Percentiles rank a stretch among this genome's conserved stretches.
These are phyloP conservation scores for Lachnum nothofagi DNA, from an alignment of 2,329 filamentous ascomycete species.

Conservation along the genomic window DNA sequence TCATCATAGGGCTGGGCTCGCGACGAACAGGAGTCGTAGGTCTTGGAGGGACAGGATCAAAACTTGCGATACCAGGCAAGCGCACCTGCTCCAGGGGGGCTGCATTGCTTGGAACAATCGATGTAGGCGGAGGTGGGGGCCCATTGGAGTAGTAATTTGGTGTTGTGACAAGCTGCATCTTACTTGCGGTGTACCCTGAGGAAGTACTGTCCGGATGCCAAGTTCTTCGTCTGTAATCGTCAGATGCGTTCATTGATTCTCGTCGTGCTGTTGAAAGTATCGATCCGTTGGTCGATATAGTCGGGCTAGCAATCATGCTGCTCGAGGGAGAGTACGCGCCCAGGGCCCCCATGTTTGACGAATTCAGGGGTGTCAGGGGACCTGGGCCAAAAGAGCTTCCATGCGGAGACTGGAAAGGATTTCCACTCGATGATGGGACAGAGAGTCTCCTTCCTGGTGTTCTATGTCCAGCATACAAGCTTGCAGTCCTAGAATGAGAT, in stretches of 20 bases:
- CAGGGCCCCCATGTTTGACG: conserved; percentile 49
- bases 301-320: conserved; percentile 63
- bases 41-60: conserved; percentile 68
- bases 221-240: conserved; percentile 77
- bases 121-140: conserved; percentile 22
- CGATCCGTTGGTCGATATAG: conserved; percentile 49
- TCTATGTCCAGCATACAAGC: conserved; percentile 63
- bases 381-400: conserved; percentile 52
- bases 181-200: conserved; percentile 55
- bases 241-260: conserved; percentile 59
- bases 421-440: conserved; percentile 70
- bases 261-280: conserved; percentile 55
- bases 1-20: conserved; percentile 69
- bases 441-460: conserved; percentile 72
- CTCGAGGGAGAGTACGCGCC: conserved; percentile 51
- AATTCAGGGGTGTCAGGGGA: conserved; percentile 48
- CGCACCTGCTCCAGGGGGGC: conserved; percentile 56
- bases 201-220: conserved; percentile 77
- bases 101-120: conserved; percentile 28
- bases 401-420: conserved; percentile 67
- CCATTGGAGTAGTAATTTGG: conserved; percentile 51
- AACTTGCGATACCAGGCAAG: conserved; percentile 86
- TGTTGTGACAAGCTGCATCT: conserved; percentile 69
- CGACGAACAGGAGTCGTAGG: conserved; percentile 59
- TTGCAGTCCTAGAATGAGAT: conserved; percentile 62